These are phyloP conservation scores for Lentinula guzmanii DNA, from an alignment of 768 basidiomycete species.

Conservation along the genomic window DNA sequence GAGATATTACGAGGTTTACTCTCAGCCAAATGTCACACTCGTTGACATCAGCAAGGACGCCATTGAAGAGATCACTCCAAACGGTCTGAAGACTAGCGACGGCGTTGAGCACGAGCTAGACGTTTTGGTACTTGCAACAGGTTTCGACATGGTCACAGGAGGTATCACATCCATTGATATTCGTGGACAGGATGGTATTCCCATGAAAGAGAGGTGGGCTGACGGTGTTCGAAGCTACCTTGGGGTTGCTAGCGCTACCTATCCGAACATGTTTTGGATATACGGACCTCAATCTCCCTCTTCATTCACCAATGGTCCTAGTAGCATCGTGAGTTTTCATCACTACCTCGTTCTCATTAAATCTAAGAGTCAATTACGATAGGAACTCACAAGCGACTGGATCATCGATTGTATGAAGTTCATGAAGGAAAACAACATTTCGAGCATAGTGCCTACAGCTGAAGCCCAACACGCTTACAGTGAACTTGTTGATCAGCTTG, in stretches of 20 bases:
- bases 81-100: not conserved
- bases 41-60: constrained; percentile 1
- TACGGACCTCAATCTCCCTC: constrained; percentile 13
- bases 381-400: constrained; percentile 22
- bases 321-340: constrained; percentile 4
- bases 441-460: not conserved
- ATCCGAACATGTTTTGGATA: constrained; percentile 14
- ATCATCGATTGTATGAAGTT: constrained; percentile 15
- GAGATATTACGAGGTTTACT: constrained; percentile 4
- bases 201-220: constrained; percentile 4
- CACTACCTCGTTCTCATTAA: not conserved
- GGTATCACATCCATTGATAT: constrained; percentile 6
- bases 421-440: constrained; percentile 10
- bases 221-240: constrained; percentile 11
- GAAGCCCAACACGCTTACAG: not conserved
- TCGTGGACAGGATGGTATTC: not conserved
- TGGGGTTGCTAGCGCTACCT: constrained; percentile 8
- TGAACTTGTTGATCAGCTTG: not conserved
- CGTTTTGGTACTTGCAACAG: constrained; percentile 5
- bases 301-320: constrained; percentile 11
- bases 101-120: constrained; percentile 4
- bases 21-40: constrained; percentile 2
- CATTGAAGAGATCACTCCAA: not conserved
- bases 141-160: constrained; percentile 4
- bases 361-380: not conserved